A percentile compares a stretch with the other conserved stretches of the same genome.
Evolutionary conservation across 495 filamentous ascomycete genomes (phyloP).

Genomic region (Penicillium canariense): DNA sequence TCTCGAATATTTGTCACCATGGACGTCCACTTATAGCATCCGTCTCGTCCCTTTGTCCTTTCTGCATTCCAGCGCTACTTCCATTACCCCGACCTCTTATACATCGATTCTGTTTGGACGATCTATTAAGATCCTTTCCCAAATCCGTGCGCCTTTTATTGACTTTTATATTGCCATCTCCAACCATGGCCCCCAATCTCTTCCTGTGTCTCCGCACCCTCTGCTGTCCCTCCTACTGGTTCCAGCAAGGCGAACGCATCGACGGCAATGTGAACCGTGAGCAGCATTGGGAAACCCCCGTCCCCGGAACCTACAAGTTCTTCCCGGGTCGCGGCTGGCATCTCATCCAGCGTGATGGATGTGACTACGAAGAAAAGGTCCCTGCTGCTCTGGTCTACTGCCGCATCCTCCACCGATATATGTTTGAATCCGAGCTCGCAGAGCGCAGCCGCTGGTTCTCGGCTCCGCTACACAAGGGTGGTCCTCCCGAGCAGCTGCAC

Average conservation of each 20-base stretch:
- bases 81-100: constrained; percentile 21
- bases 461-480: constrained; percentile 35
- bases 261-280: constrained; percentile 36
- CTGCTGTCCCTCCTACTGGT: constrained; percentile 47
- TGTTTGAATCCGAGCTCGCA: constrained; percentile 45
- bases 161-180: not conserved
- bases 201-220: constrained; percentile 43
- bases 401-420: constrained; percentile 47
- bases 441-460: constrained; percentile 43
- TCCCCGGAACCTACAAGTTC: constrained; percentile 47
- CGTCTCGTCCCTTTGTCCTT: constrained; percentile 18
- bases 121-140: not conserved
- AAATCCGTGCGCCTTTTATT: not conserved
- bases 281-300: constrained; percentile 46
- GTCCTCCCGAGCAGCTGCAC: constrained; percentile 34
- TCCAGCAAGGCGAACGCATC: constrained; percentile 40
- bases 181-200: constrained; percentile 45
- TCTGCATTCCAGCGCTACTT: constrained; percentile 23
- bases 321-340: constrained; percentile 45
- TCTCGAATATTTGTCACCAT: constrained; percentile 29
- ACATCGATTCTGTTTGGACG: constrained; percentile 8
- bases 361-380: constrained; percentile 37
- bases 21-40: constrained; percentile 38
- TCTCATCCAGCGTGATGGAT: constrained; percentile 38
- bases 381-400: constrained; percentile 45